Base-by-base conservation (phyloP, 2,329 filamentous ascomycete genomes). In the Aspergillus cejpii region DNA sequence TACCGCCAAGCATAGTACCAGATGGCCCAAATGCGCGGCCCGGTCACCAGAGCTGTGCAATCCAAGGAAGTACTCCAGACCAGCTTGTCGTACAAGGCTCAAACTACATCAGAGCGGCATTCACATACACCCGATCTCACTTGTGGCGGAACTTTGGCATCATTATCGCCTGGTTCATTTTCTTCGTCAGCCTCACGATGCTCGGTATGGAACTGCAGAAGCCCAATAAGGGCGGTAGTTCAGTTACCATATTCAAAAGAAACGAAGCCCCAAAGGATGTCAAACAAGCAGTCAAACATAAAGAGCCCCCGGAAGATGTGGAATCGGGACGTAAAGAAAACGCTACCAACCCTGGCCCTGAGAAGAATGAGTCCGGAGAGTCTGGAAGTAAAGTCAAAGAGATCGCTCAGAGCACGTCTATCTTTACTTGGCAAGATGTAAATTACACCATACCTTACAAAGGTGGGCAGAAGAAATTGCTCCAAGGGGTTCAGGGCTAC, bases 341-440 rank as follows among this genome's bases (percentile, higher is more conserved):
- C 10, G 45, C 48, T 19, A 37, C 44, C 14, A 41, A 38, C 3
- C 27, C 48, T 12, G 58, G 55, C 8, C 24, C 46, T 6, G 42
- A 52, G n/a, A 50, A 60, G 23, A 19, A 58, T 19, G 36, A 50
- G 2, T 43, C 47, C 2, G 46, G 53, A 8, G 43, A 58, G 21
- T 43, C 53, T 29, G 52, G 54, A 8, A 54, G 57, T 37, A 59
- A 67, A 41, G 65, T 73, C 34, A 64, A 74, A 26, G 72, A 72
- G 2, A 75, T 84, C 11, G 77, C 78, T 1, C 79, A 77, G 56
- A 83, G 83, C 48, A 79, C 84, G 39, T 79, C 81, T 27, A 73
- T 88, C n/a, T 74, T 94, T 48, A 94, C 89, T 0, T 95, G 88
- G 85, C 85, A 91, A 62, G 75, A 85, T 52, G 80, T 96, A 48